Evolutionary conservation across 78 protist genomes (phyloP).

Genomic region (Protostelium mycophagum): DNA sequence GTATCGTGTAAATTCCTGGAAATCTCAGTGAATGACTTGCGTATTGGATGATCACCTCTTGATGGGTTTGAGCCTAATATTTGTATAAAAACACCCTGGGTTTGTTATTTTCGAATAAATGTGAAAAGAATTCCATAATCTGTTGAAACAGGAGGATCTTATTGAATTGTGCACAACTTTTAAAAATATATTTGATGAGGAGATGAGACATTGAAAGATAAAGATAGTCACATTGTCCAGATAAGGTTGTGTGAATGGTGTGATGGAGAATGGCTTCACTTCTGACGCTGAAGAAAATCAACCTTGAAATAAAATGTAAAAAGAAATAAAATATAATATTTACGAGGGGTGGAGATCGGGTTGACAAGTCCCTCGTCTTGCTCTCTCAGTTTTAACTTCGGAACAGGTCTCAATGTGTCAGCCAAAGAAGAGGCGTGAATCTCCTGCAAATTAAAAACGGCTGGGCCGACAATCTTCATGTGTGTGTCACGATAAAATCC

Average conservation of each 20-base stretch:
- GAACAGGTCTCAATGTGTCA: not conserved
- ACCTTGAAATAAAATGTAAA: too few species aligned
- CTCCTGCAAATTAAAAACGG: slow-evolving; percentile 10
- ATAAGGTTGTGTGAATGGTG: not conserved
- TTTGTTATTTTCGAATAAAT: too few species aligned
- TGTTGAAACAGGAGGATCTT: too few species aligned
- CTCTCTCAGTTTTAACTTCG: not conserved
- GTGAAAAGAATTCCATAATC: too few species aligned
- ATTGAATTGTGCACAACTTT: too few species aligned
- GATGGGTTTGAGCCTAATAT: slow-evolving; percentile 30
- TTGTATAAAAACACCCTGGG: slow-evolving; percentile 18
- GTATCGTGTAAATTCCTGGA: slow-evolving; percentile 10
- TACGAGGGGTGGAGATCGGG: not conserved
- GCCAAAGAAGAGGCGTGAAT: not conserved
- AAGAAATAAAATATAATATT: too few species aligned
- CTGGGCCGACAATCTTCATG: slow-evolving; percentile 49
- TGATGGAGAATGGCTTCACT: not conserved
- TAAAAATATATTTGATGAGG: too few species aligned
- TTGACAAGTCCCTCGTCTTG: not conserved
- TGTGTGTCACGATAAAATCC: slow-evolving; percentile 49
- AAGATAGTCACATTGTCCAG: not conserved
- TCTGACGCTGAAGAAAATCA: not conserved
- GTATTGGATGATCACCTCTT: slow-evolving; percentile 3
- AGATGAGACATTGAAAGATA: not conserved
- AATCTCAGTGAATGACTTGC: not conserved